Percentiles rank a stretch among this genome's conserved stretches.
phyloP scores from a whole-genome alignment of 371 early-diverging fungal species.

The Umbelopsis sp. region DNA sequence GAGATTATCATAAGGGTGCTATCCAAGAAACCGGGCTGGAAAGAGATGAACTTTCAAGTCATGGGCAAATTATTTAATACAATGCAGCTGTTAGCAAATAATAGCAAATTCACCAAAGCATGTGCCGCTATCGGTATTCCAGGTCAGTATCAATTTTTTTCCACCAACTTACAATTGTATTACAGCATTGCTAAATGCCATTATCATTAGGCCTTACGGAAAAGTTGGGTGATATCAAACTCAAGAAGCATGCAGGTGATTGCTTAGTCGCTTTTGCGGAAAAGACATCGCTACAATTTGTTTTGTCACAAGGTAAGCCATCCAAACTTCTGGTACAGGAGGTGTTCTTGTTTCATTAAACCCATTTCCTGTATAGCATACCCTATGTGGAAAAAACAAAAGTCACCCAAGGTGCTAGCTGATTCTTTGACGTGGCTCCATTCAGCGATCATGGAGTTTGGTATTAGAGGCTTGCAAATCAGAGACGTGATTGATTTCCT shows the following conservation, averaged over 20 bases:
- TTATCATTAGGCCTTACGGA: slow-evolving; percentile 68
- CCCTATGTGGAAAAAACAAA: slow-evolving; percentile 77
- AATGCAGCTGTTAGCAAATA: slow-evolving; percentile 65
- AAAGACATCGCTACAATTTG: slow-evolving; percentile 75
- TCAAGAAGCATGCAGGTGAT: slow-evolving; percentile 83
- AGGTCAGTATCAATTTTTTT: slow-evolving; percentile 29
- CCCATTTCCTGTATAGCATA: slow-evolving; percentile 45
- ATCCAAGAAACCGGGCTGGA: slow-evolving; percentile 89
- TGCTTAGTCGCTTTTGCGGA: slow-evolving; percentile 79
- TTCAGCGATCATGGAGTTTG: slow-evolving; percentile 84
- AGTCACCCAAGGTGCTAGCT: slow-evolving; percentile 89
- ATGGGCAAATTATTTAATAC: slow-evolving; percentile 66
- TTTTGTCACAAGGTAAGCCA: slow-evolving; percentile 61
- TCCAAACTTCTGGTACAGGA: no score
- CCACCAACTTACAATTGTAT: not conserved
- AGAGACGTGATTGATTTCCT: slow-evolving; percentile 83
- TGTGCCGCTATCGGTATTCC: slow-evolving; percentile 78
- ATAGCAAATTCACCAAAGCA: slow-evolving; percentile 68
- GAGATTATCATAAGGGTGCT: slow-evolving; percentile 85
- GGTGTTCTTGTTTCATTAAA: not conserved
- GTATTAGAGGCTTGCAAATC: slow-evolving; percentile 74
- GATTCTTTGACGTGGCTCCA: slow-evolving; percentile 88
- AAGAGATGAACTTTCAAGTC: slow-evolving; percentile 95
- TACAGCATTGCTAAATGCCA: not conserved
- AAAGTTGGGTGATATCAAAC: slow-evolving; percentile 92